Conservation (phyloP, 495 filamentous ascomycete genomes). For the Penicillium longicatenatum region DNA sequence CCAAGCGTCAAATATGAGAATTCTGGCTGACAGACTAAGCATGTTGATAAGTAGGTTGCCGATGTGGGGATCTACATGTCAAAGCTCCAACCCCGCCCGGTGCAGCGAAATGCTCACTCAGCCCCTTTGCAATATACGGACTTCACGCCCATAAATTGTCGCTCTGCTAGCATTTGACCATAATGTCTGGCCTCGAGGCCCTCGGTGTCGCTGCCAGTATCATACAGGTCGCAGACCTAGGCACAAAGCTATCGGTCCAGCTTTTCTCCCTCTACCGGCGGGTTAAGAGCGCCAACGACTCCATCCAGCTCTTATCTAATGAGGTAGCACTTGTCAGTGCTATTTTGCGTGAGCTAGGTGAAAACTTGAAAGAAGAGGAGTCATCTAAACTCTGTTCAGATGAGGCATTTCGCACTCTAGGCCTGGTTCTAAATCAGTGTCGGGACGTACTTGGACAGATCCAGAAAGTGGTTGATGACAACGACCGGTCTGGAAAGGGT, state of each 20-base stretch:
- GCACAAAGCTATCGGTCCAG: constrained; percentile 35
- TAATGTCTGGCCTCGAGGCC: constrained; percentile 20
- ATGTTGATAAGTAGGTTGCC: too few relatives aligned
- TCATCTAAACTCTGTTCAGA: constrained; percentile 25
- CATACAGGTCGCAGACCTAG: constrained; percentile 39
- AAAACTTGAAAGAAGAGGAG: constrained; percentile 28
- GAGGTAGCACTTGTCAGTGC: constrained; percentile 39
- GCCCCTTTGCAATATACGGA: too few relatives aligned
- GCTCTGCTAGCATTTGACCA: too few relatives aligned
- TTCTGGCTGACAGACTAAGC: too few relatives aligned
- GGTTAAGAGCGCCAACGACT: constrained; percentile 30
- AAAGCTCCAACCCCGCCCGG: too few relatives aligned
- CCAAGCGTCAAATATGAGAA: too few relatives aligned
- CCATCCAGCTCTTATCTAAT: constrained; percentile 33
- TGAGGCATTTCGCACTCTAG: constrained; percentile 24
- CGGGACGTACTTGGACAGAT: constrained; percentile 31
- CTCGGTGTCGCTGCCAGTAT: constrained; percentile 37
- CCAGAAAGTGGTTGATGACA: constrained; percentile 19
- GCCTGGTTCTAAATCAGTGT: constrained; percentile 27
- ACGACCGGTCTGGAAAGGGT: not conserved
- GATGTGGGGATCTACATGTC: too few relatives aligned
- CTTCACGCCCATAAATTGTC: too few relatives aligned
- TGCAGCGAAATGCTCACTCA: too few relatives aligned
- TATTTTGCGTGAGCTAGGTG: constrained; percentile 33
- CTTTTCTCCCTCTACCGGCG: constrained; percentile 39